Evolutionary conservation across 352 stramenopile species (phyloP).

Genomic region (Globisporangium emineosum): DNA sequence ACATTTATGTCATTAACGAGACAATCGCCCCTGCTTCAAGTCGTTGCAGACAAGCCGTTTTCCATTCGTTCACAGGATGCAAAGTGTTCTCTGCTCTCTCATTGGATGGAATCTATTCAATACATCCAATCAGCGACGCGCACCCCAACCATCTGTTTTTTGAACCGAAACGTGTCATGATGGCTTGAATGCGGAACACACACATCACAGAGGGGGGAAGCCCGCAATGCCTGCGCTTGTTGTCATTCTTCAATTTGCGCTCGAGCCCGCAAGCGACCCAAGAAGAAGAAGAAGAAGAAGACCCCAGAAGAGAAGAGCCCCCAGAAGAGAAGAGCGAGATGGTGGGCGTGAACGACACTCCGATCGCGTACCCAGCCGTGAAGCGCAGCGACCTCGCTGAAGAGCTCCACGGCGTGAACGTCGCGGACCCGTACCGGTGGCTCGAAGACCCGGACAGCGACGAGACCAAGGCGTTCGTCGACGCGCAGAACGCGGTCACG

Average conservation of each 20-base stretch:
- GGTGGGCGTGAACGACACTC: neutral
- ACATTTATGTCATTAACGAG: neutral
- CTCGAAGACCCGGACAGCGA: slow-evolving; percentile 76
- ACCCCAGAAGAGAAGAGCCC: neutral
- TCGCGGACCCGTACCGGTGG: slow-evolving; percentile 72
- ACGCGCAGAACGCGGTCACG: slow-evolving; percentile 68
- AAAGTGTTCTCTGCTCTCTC: neutral
- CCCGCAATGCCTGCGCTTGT: neutral
- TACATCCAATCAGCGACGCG: neutral
- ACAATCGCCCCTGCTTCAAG: neutral
- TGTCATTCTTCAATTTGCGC: slow-evolving; percentile 12
- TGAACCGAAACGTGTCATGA: too few species aligned
- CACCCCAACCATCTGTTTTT: neutral
- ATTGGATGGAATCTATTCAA: neutral
- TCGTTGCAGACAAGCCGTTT: neutral
- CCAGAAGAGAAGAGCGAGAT: neutral
- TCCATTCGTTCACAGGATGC: neutral
- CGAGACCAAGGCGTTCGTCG: slow-evolving; percentile 81
- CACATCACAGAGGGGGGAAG: slow-evolving; percentile 4
- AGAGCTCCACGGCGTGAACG: slow-evolving; percentile 49
- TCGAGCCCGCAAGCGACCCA: slow-evolving; percentile 2
- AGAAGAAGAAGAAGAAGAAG: neutral
- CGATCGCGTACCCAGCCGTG: slow-evolving; percentile 49
- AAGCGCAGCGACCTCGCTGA: slow-evolving; percentile 46
- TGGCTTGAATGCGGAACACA: neutral